A percentile compares a stretch with the other conserved stretches of the same genome.
Evolutionary conservation across 805 yeast species (phyloP).

Genomic region (Candida succiphila): DNA sequence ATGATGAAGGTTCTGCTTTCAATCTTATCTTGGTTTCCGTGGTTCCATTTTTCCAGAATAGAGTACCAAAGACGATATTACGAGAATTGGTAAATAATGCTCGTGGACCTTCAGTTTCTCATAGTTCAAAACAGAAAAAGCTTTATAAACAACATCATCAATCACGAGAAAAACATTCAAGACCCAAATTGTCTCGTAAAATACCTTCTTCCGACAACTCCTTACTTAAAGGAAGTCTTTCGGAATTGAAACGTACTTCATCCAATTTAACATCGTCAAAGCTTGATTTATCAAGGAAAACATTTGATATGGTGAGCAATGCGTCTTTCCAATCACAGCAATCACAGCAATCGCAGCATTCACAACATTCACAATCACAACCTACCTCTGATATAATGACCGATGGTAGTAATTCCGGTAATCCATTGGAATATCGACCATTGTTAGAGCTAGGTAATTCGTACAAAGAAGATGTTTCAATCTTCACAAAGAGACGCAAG

Average conservation of each 20-base stretch:
- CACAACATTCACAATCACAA: neutral
- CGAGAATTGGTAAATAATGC: conserved; percentile 17
- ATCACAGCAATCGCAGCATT: neutral
- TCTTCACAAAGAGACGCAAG: neutral
- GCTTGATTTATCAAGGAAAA: conserved; percentile 17
- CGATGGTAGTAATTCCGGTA: no score
- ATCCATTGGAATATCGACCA: no score
- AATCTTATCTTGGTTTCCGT: conserved; percentile 16
- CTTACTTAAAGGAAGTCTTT: neutral
- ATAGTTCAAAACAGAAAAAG: conserved; percentile 2
- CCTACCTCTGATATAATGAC: no score
- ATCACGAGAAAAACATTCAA: neutral
- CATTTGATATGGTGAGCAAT: conserved; percentile 21
- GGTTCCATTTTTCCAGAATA: conserved; percentile 20
- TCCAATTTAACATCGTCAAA: conserved; percentile 11
- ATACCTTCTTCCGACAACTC: neutral
- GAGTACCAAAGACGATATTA: conserved; percentile 12
- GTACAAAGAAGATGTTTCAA: no score
- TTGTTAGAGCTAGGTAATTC: no score
- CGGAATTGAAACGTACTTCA: conserved; percentile 13
- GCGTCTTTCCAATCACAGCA: conserved; percentile 8
- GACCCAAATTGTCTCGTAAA: neutral
- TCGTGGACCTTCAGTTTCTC: conserved; percentile 17
- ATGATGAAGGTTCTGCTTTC: conserved; percentile 17
- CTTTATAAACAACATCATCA: neutral